These are phyloP conservation scores for Candida vaughaniae DNA, from an alignment of 805 yeast genomes.

Conservation along the genomic window DNA sequence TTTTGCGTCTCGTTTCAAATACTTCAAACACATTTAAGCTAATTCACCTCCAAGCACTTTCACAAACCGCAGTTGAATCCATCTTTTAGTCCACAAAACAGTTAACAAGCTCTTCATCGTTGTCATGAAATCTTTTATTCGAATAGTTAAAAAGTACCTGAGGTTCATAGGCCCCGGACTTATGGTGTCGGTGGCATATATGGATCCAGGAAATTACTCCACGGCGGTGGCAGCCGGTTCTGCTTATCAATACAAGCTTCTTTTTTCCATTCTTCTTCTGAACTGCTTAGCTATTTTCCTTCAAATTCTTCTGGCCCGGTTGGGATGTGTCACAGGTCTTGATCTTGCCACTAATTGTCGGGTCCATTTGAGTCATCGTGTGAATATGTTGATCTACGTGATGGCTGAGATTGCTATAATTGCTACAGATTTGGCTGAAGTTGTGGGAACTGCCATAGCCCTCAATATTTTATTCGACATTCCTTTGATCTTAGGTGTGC, in stretches of 20 bases:
- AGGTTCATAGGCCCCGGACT: conserved; percentile 83
- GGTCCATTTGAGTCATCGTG: conserved; percentile 62
- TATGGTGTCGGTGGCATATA: conserved; percentile 84
- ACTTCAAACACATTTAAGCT: no score
- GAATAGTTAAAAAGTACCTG: conserved; percentile 13
- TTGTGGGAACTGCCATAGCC: conserved; percentile 89
- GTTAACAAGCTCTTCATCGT: no score
- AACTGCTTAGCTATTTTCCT: conserved; percentile 80
- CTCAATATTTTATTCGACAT: conserved; percentile 72
- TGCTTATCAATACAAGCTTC: conserved; percentile 65
- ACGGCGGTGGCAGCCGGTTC: conserved; percentile 91
- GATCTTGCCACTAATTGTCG: conserved; percentile 87
- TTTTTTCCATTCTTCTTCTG: conserved; percentile 73
- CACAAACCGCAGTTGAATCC: no score
- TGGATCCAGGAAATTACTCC: conserved; percentile 93
- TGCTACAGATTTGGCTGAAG: conserved; percentile 93
- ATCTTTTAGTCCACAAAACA: no score
- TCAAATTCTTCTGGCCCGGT: conserved; percentile 78
- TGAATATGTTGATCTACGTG: conserved; percentile 61
- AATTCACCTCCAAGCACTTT: no score
- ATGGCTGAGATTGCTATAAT: conserved; percentile 85
- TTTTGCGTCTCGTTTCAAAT: no score
- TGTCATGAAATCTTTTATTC: no score
- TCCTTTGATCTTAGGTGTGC: conserved; percentile 73
- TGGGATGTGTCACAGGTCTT: conserved; percentile 87